A percentile compares a stretch with the other conserved stretches of the same genome.
phyloP scores from a whole-genome alignment of 2,329 filamentous ascomycete species.

The Blastomyces parvus region DNA sequence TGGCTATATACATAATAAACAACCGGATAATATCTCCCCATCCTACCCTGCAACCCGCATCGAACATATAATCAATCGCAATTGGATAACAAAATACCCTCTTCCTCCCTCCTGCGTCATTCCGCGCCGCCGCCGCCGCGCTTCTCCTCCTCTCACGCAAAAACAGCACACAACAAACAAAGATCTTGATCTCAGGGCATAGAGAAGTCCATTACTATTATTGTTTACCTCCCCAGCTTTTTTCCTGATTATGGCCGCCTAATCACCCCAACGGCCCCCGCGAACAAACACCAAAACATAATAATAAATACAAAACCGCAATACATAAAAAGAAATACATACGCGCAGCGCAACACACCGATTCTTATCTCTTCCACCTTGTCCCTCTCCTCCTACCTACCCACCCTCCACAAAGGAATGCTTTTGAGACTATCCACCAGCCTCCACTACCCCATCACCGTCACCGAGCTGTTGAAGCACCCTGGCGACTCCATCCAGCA shows the following conservation, averaged over 20 bases:
- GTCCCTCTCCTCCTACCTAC: neutral
- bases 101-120: too few species aligned
- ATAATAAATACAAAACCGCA: neutral
- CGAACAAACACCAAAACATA: neutral
- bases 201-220: too few species aligned
- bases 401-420: constrained; percentile 26
- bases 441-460: constrained; percentile 86
- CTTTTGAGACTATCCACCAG: constrained; percentile 41
- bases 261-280: neutral
- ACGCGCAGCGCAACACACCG: too few species aligned
- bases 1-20: too few species aligned
- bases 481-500: constrained; percentile 66
- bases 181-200: too few species aligned
- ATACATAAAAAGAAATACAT: neutral
- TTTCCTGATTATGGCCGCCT: neutral
- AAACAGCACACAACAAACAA: too few species aligned
- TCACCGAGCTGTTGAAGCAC: constrained; percentile 71
- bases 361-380: neutral
- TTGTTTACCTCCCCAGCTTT: neutral
- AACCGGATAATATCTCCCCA: too few species aligned
- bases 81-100: too few species aligned
- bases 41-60: too few species aligned
- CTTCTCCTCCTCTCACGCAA: too few species aligned
- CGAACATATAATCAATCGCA: too few species aligned
- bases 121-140: too few species aligned